Base-by-base conservation (phyloP, 2,329 filamentous ascomycete species). In the Talaromyces sp. region DNA sequence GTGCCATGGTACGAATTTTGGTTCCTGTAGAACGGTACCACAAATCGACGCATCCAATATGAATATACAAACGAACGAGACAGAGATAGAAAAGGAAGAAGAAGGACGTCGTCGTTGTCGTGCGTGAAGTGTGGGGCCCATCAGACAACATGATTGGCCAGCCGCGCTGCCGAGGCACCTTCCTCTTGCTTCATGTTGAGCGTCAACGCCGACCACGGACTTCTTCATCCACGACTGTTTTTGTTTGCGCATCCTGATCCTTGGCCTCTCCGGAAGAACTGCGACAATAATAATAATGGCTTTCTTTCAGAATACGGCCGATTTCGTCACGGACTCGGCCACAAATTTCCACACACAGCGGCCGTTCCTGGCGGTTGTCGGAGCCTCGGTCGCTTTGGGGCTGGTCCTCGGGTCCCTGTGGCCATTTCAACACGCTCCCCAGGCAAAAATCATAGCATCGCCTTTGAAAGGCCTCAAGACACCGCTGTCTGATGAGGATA, bases 381-480 rank as follows among this genome's bases (percentile, higher is more conserved):
- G 74, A 22, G 70, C 67, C 39, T 76, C 74, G 0, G 66, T 77
- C 54, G 72, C 72, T 42, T 62, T 75, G 44, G 73, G 72, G 27
- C 55, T 76, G 22, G 60, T 73, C 0, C 63, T 73, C 60, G 71
- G 68, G 39, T 71, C 71, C 2, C 33, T 73, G 33, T 65, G 74
- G 19, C 62, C 63, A 2, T 63, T 64, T 51, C 60, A 63, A 42
- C 62, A 61, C 10, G 33, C 47, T 3, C 60, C 39, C 25, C 58
- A 58, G 2, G 30, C 56, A 22, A 63, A 57, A 22, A 58, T 75
- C 19, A 65, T 77, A 25, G 66, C 63, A 17, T 80, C 78, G 2
- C 78, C 78, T 15, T 70, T 72, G 19, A 65, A 66, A 44, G 71
- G 68, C 8, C 62, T 76, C 7, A 66, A 78, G 11, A 67, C 73